phyloP scores from a whole-genome alignment of 441 rosid genomes.

The Adansonia madagascariensis region DNA sequence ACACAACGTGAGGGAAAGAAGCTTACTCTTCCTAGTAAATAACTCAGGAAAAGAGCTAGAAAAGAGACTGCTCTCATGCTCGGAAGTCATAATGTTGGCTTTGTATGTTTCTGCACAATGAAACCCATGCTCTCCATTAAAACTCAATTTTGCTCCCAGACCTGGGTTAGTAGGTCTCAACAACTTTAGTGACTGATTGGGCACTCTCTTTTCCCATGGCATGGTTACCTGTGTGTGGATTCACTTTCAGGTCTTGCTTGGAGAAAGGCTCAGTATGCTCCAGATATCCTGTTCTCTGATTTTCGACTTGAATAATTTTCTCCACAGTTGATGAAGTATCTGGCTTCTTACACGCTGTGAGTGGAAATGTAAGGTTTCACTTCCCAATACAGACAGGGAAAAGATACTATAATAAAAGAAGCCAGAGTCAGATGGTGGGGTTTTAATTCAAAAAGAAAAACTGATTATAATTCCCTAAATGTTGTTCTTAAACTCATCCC shows the following conservation, averaged over 20 bases:
- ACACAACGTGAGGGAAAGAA: neutral
- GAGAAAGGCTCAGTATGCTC: slow-evolving; percentile 36
- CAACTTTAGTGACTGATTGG: slow-evolving; percentile 36
- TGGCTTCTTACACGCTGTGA: slow-evolving; percentile 40
- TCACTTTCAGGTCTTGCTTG: slow-evolving; percentile 38
- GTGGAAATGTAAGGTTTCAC: slow-evolving; percentile 30
- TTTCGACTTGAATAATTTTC: slow-evolving; percentile 36
- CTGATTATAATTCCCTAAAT: too few species aligned
- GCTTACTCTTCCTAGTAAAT: slow-evolving; percentile 49
- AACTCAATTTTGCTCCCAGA: slow-evolving; percentile 26
- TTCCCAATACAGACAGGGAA: slow-evolving; percentile 14
- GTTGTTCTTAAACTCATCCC: too few species aligned
- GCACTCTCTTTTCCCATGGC: slow-evolving; percentile 44
- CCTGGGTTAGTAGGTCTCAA: slow-evolving; percentile 34
- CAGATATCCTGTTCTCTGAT: slow-evolving; percentile 33
- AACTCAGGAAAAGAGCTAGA: slow-evolving; percentile 62
- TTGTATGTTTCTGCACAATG: slow-evolving; percentile 29
- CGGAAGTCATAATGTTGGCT: slow-evolving; percentile 31
- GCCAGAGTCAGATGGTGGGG: neutral
- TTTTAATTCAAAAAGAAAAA: too few species aligned
- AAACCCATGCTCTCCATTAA: slow-evolving; percentile 32
- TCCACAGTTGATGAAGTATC: slow-evolving; percentile 34
- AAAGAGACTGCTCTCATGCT: slow-evolving; percentile 59
- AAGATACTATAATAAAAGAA: neutral
- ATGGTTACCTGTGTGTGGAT: slow-evolving; percentile 35